These are phyloP conservation scores for Boletus fagicola DNA, from an alignment of 768 basidiomycete species.

Conservation along the genomic window DNA sequence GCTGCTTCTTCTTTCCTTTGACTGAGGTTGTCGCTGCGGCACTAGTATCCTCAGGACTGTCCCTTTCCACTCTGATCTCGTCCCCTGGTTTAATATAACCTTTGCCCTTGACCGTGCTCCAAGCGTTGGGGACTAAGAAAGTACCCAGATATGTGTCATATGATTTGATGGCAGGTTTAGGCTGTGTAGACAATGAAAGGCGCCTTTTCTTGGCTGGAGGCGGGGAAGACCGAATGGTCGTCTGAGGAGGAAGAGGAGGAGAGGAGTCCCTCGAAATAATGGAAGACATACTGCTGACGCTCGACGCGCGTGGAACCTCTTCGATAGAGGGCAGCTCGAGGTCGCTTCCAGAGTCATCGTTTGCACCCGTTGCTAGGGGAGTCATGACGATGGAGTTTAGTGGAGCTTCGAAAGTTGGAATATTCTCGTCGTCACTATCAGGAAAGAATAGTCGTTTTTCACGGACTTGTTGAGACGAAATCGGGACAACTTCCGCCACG, in stretches of 20 bases:
- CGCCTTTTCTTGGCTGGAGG: slow-evolving; percentile 56
- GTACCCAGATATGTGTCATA: slow-evolving; percentile 59
- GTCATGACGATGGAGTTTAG: neutral
- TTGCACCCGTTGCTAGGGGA: slow-evolving; percentile 38
- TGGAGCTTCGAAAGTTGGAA: slow-evolving; percentile 13
- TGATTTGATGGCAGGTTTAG: slow-evolving; percentile 12
- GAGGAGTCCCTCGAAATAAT: slow-evolving; percentile 25
- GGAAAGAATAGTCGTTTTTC: slow-evolving; percentile 39
- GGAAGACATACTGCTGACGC: slow-evolving; percentile 41
- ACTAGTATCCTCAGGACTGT: slow-evolving; percentile 38
- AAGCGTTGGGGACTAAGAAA: slow-evolving; percentile 67
- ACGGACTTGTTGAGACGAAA: slow-evolving; percentile 13
- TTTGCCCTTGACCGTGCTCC: slow-evolving; percentile 74
- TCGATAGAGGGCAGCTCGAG: slow-evolving; percentile 35
- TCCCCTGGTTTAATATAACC: slow-evolving; percentile 70
- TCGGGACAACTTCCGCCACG: neutral
- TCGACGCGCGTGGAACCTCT: slow-evolving; percentile 39
- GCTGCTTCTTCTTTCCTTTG: slow-evolving; percentile 56
- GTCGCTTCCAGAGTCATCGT: slow-evolving; percentile 31
- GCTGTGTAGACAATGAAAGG: slow-evolving; percentile 32
- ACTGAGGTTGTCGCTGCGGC: slow-evolving; percentile 23
- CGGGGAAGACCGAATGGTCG: slow-evolving; percentile 11
- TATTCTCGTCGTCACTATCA: slow-evolving; percentile 45
- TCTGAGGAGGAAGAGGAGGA: slow-evolving; percentile 23
- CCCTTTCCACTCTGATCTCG: slow-evolving; percentile 55